Evolutionary conservation across 768 basidiomycete species (phyloP).

Genomic region (Xerocomellus intermedius): DNA sequence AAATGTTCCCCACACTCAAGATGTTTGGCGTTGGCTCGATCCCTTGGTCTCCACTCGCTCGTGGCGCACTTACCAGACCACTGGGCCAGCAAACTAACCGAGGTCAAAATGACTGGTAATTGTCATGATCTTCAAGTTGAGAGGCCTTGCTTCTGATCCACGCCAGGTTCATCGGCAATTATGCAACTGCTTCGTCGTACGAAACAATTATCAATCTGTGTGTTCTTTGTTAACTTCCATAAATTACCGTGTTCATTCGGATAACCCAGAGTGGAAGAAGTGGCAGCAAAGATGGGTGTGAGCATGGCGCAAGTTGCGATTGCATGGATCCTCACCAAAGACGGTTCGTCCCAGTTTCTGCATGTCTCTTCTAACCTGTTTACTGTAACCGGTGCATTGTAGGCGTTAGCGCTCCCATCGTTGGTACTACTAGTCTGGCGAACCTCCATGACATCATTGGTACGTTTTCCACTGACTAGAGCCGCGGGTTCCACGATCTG

Average conservation of each 20-base stretch:
- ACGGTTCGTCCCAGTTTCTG: conserved; percentile 17
- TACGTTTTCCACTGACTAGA: conserved; percentile 10
- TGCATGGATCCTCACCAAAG: conserved; percentile 38
- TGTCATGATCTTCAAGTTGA: background rate
- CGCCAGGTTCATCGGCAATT: conserved; percentile 25
- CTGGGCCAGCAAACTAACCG: conserved; percentile 30
- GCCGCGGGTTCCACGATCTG: background rate
- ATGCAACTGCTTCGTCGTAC: conserved; percentile 24
- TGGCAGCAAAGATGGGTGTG: conserved; percentile 36
- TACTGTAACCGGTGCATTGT: background rate
- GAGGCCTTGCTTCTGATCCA: conserved; percentile 2
- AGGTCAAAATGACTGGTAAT: conserved; percentile 25
- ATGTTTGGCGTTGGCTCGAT: conserved; percentile 45
- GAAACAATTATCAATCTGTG: conserved; percentile 30
- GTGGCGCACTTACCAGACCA: conserved; percentile 37
- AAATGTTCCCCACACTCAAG: conserved; percentile 54
- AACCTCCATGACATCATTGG: conserved; percentile 42
- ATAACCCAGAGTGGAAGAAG: conserved; percentile 37
- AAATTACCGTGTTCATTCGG: background rate
- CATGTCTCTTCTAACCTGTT: background rate
- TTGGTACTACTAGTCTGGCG: conserved; percentile 42
- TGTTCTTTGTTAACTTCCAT: background rate
- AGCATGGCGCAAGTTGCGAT: conserved; percentile 45
- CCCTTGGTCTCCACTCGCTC: conserved; percentile 45
- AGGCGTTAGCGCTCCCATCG: conserved; percentile 43